Percentiles rank a stretch among this genome's conserved stretches.
phyloP scores from a whole-genome alignment of 192 early-diverging fungal species.

The Powellomyces hirtus region DNA sequence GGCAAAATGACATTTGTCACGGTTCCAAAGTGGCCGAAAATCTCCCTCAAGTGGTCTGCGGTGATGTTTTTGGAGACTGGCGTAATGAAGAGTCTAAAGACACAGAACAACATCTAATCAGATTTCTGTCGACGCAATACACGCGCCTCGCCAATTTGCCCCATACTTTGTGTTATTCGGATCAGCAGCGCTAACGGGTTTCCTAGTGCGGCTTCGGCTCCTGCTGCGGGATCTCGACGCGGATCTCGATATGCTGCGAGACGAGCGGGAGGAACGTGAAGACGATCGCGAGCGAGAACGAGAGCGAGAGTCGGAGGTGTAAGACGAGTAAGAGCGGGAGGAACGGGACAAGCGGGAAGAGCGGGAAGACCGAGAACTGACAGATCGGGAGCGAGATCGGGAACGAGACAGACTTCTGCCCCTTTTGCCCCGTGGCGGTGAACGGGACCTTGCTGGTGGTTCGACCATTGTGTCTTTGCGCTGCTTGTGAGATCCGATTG shows the following conservation, averaged over 20 bases:
- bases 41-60: slow-evolving; percentile 19
- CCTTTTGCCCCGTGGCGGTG: too few relatives aligned
- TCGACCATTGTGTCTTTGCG: too few relatives aligned
- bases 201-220: not conserved
- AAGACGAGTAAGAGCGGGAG: too few relatives aligned
- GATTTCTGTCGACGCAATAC: not conserved
- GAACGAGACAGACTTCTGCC: not conserved
- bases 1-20: slow-evolving; percentile 12
- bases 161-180: slow-evolving; percentile 8
- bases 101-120: not conserved
- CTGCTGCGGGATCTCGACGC: not conserved
- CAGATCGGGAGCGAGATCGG: slow-evolving; percentile 7
- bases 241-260: too few relatives aligned
- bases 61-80: slow-evolving; percentile 22
- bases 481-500: too few relatives aligned
- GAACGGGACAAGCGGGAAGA: slow-evolving; percentile 15
- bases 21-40: slow-evolving; percentile 17
- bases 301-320: too few relatives aligned
- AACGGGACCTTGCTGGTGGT: too few relatives aligned
- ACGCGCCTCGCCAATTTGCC: too few relatives aligned
- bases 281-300: not conserved
- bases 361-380: slow-evolving; percentile 11
- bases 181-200: not conserved
- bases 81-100: not conserved
- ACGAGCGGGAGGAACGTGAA: not conserved